phyloP scores from a whole-genome alignment of 2,329 filamentous ascomycete genomes.

The Colletotrichum plurivorum region DNA sequence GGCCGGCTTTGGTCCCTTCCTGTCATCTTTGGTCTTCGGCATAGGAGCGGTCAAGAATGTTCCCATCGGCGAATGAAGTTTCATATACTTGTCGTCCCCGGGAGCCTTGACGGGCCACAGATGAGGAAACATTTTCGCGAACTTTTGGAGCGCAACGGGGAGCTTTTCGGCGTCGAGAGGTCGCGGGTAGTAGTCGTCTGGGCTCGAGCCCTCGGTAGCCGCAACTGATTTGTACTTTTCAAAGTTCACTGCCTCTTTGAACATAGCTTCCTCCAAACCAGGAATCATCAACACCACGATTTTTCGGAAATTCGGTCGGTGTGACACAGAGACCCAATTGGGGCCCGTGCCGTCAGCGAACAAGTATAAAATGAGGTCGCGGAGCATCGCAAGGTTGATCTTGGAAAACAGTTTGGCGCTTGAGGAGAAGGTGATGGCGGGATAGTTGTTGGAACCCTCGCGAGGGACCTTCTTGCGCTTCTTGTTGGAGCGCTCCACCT shows the following conservation, averaged over 20 bases:
- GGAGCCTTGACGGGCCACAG: conserved; percentile 92
- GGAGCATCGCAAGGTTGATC: conserved; percentile 74
- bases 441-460: conserved; percentile 69
- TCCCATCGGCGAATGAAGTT: conserved; percentile 88
- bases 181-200: conserved; percentile 73
- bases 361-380: conserved; percentile 76
- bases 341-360: conserved; percentile 76
- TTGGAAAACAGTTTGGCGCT: conserved; percentile 72
- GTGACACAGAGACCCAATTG: conserved; percentile 74
- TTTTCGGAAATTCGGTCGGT: conserved; percentile 78
- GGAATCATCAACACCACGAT: conserved; percentile 94
- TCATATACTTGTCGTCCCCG: conserved; percentile 84
- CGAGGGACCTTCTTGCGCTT: conserved; percentile 74
- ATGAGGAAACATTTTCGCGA: conserved; percentile 87
- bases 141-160: conserved; percentile 70
- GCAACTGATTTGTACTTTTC: conserved; percentile 55
- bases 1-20: conserved; percentile 71
- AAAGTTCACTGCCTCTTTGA: conserved; percentile 73
- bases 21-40: conserved; percentile 73
- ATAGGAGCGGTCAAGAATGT: conserved; percentile 84
- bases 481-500: conserved; percentile 67
- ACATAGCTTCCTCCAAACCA: conserved; percentile 91
- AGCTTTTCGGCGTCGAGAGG: conserved; percentile 65
- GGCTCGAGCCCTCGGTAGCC: conserved; percentile 53
- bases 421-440: conserved; percentile 70